phyloP scores from a whole-genome alignment of 1,284 basidiomycete species.

The Pulveroboletus sp. region DNA sequence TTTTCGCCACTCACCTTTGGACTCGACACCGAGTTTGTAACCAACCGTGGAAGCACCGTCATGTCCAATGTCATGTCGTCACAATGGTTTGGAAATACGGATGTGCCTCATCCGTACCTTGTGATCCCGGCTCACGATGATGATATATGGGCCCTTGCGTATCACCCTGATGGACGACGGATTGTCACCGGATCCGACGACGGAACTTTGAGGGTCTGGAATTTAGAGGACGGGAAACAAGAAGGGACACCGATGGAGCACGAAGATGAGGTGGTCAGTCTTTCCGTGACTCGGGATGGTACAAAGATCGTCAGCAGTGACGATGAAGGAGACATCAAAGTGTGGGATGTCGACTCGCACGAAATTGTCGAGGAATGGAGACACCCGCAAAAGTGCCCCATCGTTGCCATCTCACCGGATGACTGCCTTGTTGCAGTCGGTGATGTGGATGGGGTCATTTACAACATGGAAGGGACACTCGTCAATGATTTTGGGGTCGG shows the following conservation, averaged over 20 bases:
- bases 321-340: background rate
- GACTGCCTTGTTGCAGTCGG: constrained; percentile 1
- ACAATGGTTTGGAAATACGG: background rate
- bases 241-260: background rate
- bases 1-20: no score
- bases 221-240: background rate
- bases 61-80: background rate
- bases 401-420: constrained; percentile 12
- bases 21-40: no score
- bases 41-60: background rate
- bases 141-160: background rate
- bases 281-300: background rate
- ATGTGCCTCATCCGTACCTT: background rate
- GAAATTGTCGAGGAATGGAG: background rate
- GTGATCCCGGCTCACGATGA: background rate
- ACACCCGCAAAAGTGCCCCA: background rate
- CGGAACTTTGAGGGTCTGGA: constrained; percentile 3
- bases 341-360: constrained; percentile 6
- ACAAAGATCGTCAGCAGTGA: background rate
- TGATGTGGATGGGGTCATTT: background rate
- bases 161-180: background rate
- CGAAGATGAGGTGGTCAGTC: accelerated
- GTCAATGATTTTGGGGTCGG: no score
- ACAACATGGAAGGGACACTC: no score
- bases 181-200: background rate